phyloP scores from a whole-genome alignment of 2,329 filamentous ascomycete species.

The Xenoacremonium recifei region DNA sequence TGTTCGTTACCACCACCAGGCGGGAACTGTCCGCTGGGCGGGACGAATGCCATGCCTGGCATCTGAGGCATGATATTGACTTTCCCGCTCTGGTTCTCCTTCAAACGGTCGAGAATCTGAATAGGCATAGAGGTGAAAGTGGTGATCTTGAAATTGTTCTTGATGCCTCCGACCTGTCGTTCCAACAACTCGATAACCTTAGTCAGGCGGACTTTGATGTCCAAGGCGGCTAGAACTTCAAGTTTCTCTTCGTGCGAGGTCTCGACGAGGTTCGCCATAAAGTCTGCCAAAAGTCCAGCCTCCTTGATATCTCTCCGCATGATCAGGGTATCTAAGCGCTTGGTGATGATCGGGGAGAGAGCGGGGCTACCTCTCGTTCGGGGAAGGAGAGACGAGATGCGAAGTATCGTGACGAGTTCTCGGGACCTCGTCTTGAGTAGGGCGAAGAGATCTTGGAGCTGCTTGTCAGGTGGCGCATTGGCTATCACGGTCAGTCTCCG shows the following conservation, averaged over 20 bases:
- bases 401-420: slow-evolving; percentile 80
- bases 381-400: slow-evolving; percentile 81
- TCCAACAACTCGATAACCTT: slow-evolving; percentile 82
- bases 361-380: slow-evolving; percentile 61
- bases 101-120: slow-evolving; percentile 57
- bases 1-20: slow-evolving; percentile 47
- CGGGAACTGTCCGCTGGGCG: slow-evolving; percentile 34
- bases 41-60: slow-evolving; percentile 36
- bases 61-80: slow-evolving; percentile 36
- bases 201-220: slow-evolving; percentile 74
- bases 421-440: slow-evolving; percentile 81
- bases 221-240: slow-evolving; percentile 76
- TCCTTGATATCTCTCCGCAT: slow-evolving; percentile 77
- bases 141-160: slow-evolving; percentile 84
- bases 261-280: slow-evolving; percentile 93
- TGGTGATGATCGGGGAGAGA: slow-evolving; percentile 80
- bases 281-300: slow-evolving; percentile 85
- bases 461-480: slow-evolving; percentile 46
- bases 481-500: slow-evolving; percentile 20
- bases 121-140: slow-evolving; percentile 68
- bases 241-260: slow-evolving; percentile 89
- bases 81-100: slow-evolving; percentile 36
- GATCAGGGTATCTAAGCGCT: slow-evolving; percentile 85
- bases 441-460: slow-evolving; percentile 69
- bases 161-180: slow-evolving; percentile 78